These are phyloP conservation scores for Spergularia azorica DNA, from an alignment of 179 eudicot genomes.

Conservation along the genomic window DNA sequence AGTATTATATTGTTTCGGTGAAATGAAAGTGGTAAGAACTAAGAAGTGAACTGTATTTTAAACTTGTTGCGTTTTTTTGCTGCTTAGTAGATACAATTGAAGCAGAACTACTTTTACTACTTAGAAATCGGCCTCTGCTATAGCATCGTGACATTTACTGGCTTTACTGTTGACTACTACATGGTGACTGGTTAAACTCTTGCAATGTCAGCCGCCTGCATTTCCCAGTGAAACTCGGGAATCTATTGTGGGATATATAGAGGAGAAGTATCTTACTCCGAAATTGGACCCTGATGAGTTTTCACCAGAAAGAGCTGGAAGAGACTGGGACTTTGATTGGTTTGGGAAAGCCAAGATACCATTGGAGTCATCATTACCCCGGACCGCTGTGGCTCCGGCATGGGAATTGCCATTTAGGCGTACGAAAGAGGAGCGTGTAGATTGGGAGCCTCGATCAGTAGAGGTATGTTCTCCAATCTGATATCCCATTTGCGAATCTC, in stretches of 20 bases:
- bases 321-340: slow-evolving; percentile 97
- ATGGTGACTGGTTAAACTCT: slow-evolving; percentile 12
- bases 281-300: slow-evolving; percentile 84
- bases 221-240: slow-evolving; percentile 77
- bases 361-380: slow-evolving; percentile 77
- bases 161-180: not conserved
- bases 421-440: slow-evolving; percentile 32
- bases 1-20: not conserved
- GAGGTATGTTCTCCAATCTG: slow-evolving; percentile 51
- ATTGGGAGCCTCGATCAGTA: slow-evolving; percentile 82
- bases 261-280: slow-evolving; percentile 75
- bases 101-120: not conserved
- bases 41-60: not conserved
- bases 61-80: not conserved
- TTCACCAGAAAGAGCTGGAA: slow-evolving; percentile 82
- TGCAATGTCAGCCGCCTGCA: slow-evolving; percentile 79
- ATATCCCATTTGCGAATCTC: not conserved
- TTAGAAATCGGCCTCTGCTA: not conserved
- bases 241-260: slow-evolving; percentile 62
- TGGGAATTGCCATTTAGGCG: slow-evolving; percentile 97
- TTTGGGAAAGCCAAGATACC: slow-evolving; percentile 70
- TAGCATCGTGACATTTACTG: not conserved
- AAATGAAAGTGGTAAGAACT: not conserved
- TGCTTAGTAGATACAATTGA: not conserved
- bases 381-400: slow-evolving; percentile 68